Percentiles rank a stretch among this genome's conserved stretches.
Conservation (phyloP, 176 grass and related monocot species). For the Bolboschoenus planiculmis region DNA sequence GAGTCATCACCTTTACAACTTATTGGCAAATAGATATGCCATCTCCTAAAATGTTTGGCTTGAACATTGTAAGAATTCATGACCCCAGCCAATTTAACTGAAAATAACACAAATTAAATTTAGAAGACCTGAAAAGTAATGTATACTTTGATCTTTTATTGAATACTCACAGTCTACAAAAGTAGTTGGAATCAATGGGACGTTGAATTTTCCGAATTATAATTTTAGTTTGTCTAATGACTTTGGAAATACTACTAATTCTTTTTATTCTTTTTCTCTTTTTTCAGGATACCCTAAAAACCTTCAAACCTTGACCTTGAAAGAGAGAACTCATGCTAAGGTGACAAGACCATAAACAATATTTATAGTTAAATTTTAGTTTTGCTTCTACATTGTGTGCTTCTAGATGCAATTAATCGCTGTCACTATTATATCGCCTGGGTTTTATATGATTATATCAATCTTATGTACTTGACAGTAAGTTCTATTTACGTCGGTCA, state of each 20-base stretch:
- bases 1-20: neutral
- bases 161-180: neutral
- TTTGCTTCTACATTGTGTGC: neutral
- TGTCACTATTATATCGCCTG: neutral
- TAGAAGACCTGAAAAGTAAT: neutral
- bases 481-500: neutral
- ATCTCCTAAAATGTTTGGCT: neutral
- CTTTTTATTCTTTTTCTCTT: neutral
- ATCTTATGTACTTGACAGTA: neutral
- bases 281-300: slow-evolving; percentile 3
- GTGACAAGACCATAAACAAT: neutral
- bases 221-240: neutral
- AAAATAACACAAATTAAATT: neutral
- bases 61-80: neutral
- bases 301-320: neutral
- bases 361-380: neutral
- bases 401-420: neutral
- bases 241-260: neutral
- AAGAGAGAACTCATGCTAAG: neutral
- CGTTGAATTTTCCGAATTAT: neutral
- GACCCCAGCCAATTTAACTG: neutral
- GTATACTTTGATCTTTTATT: no score
- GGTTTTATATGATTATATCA: neutral
- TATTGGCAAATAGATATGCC: neutral
- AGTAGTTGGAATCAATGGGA: neutral